Evolutionary conservation across 176 grass and related monocot genomes (phyloP).

Genomic region (Oryza glumipatula): DNA sequence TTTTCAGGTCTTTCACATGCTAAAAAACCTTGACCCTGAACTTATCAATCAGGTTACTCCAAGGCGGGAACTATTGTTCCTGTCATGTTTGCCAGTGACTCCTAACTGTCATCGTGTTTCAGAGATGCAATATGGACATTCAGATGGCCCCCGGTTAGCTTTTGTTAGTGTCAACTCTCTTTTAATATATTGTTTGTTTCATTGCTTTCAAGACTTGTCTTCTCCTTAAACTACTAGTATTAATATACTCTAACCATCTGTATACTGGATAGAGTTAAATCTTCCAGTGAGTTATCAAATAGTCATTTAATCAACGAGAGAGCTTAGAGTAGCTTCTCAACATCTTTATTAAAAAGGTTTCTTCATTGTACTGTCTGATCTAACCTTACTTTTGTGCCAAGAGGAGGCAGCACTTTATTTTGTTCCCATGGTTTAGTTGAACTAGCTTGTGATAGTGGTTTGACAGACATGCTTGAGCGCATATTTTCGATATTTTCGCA

Average conservation of each 20-base stretch:
- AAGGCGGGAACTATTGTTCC: slow-evolving; percentile 68
- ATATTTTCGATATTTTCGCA: slow-evolving; percentile 9
- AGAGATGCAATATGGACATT: slow-evolving; percentile 62
- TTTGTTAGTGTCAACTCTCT: slow-evolving; percentile 67
- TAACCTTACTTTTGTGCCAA: slow-evolving; percentile 21
- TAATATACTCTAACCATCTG: neutral
- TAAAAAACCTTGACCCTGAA: slow-evolving; percentile 73
- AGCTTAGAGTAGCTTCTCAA: slow-evolving; percentile 16
- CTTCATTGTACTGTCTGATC: neutral
- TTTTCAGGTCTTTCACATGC: slow-evolving; percentile 76
- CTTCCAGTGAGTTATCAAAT: slow-evolving; percentile 32
- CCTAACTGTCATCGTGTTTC: slow-evolving; percentile 77
- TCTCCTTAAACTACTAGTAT: slow-evolving; percentile 16
- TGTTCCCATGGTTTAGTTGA: slow-evolving; percentile 30
- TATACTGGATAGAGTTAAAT: slow-evolving; percentile 36
- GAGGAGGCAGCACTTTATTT: slow-evolving; percentile 19
- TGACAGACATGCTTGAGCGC: slow-evolving; percentile 22
- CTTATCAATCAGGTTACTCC: slow-evolving; percentile 65
- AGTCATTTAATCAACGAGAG: slow-evolving; percentile 18
- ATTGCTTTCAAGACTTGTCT: slow-evolving; percentile 20
- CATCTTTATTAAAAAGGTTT: slow-evolving; percentile 22
- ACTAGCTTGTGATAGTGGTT: neutral
- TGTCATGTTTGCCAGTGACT: slow-evolving; percentile 84
- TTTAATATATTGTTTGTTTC: neutral
- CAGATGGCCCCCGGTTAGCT: slow-evolving; percentile 74